These are phyloP conservation scores for Ustilago cynodontis DNA, from an alignment of 1,284 basidiomycete species.

Conservation along the genomic window DNA sequence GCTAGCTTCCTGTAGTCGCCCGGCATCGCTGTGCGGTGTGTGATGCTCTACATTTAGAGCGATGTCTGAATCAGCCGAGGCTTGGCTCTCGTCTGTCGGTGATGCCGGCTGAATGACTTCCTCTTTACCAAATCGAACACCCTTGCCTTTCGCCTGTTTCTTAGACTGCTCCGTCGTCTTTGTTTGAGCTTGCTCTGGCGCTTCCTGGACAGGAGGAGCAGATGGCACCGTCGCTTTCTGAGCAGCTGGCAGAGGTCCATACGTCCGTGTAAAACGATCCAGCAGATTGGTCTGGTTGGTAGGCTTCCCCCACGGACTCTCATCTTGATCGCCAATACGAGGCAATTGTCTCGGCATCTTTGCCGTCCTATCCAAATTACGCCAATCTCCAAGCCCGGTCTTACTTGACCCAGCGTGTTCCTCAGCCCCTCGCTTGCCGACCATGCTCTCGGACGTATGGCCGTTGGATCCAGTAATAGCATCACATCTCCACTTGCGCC, in stretches of 20 bases:
- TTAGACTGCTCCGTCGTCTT: background rate
- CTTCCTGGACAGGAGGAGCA: background rate
- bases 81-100: background rate
- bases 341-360: conserved; percentile 38
- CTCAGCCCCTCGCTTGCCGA: conserved; percentile 15
- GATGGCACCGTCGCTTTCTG: background rate
- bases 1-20: background rate
- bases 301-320: conserved; percentile 50
- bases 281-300: conserved; percentile 45
- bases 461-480: conserved; percentile 44
- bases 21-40: background rate
- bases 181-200: background rate
- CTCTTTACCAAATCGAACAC: conserved; percentile 26
- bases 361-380: conserved; percentile 30
- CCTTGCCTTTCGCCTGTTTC: conserved; percentile 6
- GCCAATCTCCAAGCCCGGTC: conserved; percentile 25
- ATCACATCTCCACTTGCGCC: conserved; percentile 72
- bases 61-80: background rate
- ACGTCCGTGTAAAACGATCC: conserved; percentile 29
- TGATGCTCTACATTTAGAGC: background rate
- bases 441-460: conserved; percentile 39
- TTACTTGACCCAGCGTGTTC: background rate
- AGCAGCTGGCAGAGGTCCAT: background rate
- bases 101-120: conserved; percentile 16
- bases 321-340: conserved; percentile 36